phyloP scores from a whole-genome alignment of 306 rosid genomes.

The Castanopsis chinensis region DNA sequence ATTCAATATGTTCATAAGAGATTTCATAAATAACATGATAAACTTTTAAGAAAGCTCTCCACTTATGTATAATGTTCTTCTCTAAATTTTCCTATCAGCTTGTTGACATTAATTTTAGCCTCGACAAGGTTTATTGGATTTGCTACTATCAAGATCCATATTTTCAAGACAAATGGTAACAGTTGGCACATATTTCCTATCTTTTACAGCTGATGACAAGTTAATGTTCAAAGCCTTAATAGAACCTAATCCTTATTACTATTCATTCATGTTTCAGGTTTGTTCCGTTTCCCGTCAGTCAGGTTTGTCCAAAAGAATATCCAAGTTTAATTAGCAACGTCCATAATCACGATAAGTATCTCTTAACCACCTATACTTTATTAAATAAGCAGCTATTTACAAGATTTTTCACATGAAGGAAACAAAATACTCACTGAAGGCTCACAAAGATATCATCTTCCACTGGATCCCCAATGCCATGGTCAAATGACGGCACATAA shows the following conservation, averaged over 20 bases:
- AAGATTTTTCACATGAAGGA: neutral
- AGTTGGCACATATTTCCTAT: neutral
- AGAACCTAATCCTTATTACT: neutral
- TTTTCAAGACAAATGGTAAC: neutral
- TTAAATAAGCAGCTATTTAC: neutral
- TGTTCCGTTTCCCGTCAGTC: neutral
- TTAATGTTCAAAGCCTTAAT: neutral
- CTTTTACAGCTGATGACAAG: neutral
- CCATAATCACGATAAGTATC: neutral
- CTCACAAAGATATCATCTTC: constrained; percentile 79
- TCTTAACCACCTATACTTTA: neutral
- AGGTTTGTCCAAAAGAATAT: neutral
- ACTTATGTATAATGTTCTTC: neutral
- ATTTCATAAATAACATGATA: neutral
- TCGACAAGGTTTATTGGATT: neutral
- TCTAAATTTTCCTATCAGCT: neutral
- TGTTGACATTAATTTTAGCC: neutral
- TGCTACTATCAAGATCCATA: neutral
- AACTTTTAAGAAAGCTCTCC: neutral
- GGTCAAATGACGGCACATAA: constrained; percentile 89
- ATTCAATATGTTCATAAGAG: neutral
- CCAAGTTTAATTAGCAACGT: neutral
- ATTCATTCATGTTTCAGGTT: neutral
- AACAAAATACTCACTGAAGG: constrained; percentile 61
- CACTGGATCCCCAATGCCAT: constrained; percentile 90